Base-by-base conservation (phyloP, 2,329 filamentous ascomycete species). In the Trichophyton rubrum region DNA sequence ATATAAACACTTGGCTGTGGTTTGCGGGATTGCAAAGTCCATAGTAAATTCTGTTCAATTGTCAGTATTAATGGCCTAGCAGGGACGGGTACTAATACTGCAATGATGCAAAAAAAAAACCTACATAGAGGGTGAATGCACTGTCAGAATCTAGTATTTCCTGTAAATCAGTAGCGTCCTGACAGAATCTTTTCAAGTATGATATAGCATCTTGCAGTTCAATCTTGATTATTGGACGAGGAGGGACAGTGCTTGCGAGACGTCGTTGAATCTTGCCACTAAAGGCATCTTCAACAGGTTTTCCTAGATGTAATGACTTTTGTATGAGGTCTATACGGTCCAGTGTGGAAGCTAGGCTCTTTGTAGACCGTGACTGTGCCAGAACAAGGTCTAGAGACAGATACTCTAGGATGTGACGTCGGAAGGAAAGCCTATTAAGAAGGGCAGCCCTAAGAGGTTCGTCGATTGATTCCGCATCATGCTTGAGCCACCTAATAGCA, bases 171-270 rank as follows among this genome's bases (percentile, higher is more conserved):
- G 82, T 76, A 1, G 85, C 86, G 71, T 96, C 89, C 60, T 82
- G 77, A 63, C 87, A 88, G 30, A 96, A 75, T 51, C 84, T 82
- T 61, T 80, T 80, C 64, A 96, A 79, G 66, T 89, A 85, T 20
- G 75, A 75, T 64, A 87, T 82, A 0, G 90, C 88, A 67, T 89
- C 85, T 13, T 85, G 82, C 66, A 89, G 87, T 27, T 82, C 83
- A 2, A 91, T 77, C 59, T 89, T 81, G 9, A 96, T 88, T 67
- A 96, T 92, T 0, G 92, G 91, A 7, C 92, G 83, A 6, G 93
- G 93, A 3, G 93, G 93, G 67, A 96, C 91, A 0, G 90, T 96
- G 66, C 90, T 96, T 0, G 93, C 91, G 35, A 99, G 79, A 64
- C 87, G 87, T n/a, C 91, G 83, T 70, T 99, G 93, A 41, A 97